Evolutionary conservation across 2,329 filamentous ascomycete genomes (phyloP).

Genomic region (Diaporthe citriasiana): DNA sequence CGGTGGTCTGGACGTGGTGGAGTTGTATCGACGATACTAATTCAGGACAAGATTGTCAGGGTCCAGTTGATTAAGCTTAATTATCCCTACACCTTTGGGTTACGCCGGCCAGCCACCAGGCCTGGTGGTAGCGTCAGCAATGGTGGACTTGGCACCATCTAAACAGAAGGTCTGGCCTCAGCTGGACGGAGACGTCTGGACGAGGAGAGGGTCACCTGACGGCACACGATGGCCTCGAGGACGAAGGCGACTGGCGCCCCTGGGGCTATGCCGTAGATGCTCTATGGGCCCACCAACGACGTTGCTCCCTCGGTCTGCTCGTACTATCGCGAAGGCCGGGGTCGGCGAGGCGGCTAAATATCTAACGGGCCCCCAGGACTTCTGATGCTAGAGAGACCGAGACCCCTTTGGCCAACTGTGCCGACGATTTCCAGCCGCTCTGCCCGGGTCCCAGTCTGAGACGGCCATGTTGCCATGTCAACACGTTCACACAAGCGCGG

Average conservation of each 20-base stretch:
- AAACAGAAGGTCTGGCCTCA: conserved; percentile 28
- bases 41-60: conserved; percentile 49
- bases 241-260: conserved; percentile 1
- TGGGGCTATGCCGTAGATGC: not conserved
- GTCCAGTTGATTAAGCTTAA: conserved; percentile 55
- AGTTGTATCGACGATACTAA: conserved; percentile 49
- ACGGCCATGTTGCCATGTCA: not conserved
- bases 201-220: conserved; percentile 23
- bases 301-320: conserved; percentile 20
- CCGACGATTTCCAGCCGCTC: conserved; percentile 22
- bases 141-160: conserved; percentile 34
- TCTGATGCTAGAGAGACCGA: conserved; percentile 1
- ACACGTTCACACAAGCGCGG: conserved; percentile 7
- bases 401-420: conserved; percentile 21
- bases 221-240: conserved; percentile 23
- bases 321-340: conserved; percentile 29
- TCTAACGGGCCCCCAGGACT: not conserved
- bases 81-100: conserved; percentile 42
- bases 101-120: conserved; percentile 26
- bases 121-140: conserved; percentile 31
- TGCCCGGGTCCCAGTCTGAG: not conserved
- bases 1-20: conserved; percentile 31
- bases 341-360: conserved; percentile 27
- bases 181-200: not conserved
- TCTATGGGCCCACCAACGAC: conserved; percentile 16